Base-by-base conservation (phyloP, 2,329 filamentous ascomycete species). In the Leptodontidium sp. region DNA sequence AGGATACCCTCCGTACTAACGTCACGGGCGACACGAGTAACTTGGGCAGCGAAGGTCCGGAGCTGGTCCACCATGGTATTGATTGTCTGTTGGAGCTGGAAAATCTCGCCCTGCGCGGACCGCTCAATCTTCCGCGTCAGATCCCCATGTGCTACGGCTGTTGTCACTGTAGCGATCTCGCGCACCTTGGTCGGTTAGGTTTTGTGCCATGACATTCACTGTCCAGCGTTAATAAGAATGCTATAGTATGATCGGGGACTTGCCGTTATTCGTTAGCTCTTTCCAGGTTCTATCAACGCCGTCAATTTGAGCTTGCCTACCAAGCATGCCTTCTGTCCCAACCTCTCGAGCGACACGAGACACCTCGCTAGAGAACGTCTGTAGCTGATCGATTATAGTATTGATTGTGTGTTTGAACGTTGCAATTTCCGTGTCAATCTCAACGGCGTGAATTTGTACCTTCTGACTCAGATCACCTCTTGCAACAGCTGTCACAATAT, bases 241-340 rank as follows among this genome's bases (percentile, higher is more conserved):
- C 21, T 32, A 57, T 45, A 43, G 58, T 26, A 43, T 40, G 21
- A 47, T n/a, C 15, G 14, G n/a, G 53, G 45, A 73, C 80, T 71
- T 83, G 90, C 89, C 89, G 77, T 95, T 95, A 79, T 94, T 91
- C 21, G 95, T 98, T 75, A 98, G 84, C 82, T 98, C 95, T 78
- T 97, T 97, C 95, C 95, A 98, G 70, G 97, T 97, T 77, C 95
- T 95, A 80, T 96, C 93, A 66, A 98, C 95, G 67, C 94, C 95
- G 73, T 94, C 91, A 71, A 98, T 94, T 79, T 93, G 91, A 68
- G 95, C 95, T 80, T 98, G 95, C 53, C 95, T 95, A 76, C 95
- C 95, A 50, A 98, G 89, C 72, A 96, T 91, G 77, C 95, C 95
- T 80, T 98, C 94, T 14, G 95, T 98, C 75, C 95, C 95, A 84